Base-by-base conservation (phyloP, 352 stramenopile species). In the Pythium brachiatum region DNA sequence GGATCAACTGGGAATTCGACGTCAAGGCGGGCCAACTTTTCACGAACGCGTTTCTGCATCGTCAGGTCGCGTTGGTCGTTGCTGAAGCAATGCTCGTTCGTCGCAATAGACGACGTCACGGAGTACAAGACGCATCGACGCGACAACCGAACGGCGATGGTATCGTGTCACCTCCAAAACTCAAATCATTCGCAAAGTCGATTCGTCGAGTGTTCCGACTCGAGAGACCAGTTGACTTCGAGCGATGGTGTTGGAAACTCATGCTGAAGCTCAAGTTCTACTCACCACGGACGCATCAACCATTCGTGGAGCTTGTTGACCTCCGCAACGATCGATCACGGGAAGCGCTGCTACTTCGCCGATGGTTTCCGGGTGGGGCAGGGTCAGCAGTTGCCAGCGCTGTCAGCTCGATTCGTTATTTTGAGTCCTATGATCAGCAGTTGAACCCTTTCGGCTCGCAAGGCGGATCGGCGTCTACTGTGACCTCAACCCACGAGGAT, bases 181-280 rank as follows among this genome's bases (percentile, higher is more conserved):
- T 74, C 26, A 74, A 70, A 44, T 52, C 48, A 11, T 25, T 93
- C 34, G 84, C 81, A 0, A 88, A 91, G 47, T 93, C 84, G 2
- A 87, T 93, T 68, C 77, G 79, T 7, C 82, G 82, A 5, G 82
- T 81, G 1, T 74, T 93, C 25, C 89, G 84, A 64, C 60, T 90
- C 9, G 76, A 79, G 31, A 68, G 77, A 43, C 78, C 69, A 3
- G 74, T 95, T 11, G 81, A 95, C 62, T 94, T 95, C 50, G 74
- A 88, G 23, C 76, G 83, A 12, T 95, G 86, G 86, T 93, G 84
- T 62, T 95, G 86, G 86, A 86, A 80, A 55, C 48, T 93, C 2
- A 88, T 95, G 64, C 74, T 94, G 1, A 92, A 90, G 61, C 71
- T 95, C 39, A 76, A 79, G 16, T 94, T 95, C 69, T 91, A 95